phyloP scores from a whole-genome alignment of 2,329 filamentous ascomycete species.

The Clonostachys sp. region DNA sequence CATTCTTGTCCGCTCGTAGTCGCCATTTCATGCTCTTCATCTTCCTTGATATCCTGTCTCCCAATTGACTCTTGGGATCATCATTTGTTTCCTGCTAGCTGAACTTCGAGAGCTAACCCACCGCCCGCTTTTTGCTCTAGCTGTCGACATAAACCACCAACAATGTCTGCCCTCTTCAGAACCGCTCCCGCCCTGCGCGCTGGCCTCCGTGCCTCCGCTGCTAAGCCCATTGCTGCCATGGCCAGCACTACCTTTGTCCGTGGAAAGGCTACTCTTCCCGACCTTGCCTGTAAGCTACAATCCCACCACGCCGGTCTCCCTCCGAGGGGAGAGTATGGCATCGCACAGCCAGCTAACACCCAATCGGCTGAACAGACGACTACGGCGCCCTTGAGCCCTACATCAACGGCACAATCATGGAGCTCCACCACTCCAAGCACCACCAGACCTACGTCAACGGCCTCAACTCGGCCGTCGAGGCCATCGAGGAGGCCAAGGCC shows the following conservation, averaged over 20 bases:
- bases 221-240: slow-evolving; percentile 58
- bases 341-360: background rate
- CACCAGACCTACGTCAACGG: slow-evolving; percentile 91
- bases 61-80: no score
- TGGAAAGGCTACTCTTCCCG: slow-evolving; percentile 88
- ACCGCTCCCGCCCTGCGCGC: slow-evolving; percentile 63
- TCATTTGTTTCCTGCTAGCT: no score
- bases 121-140: no score
- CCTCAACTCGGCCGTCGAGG: slow-evolving; percentile 75
- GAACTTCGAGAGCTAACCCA: no score
- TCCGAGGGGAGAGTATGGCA: no score
- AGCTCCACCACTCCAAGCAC: slow-evolving; percentile 91
- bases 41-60: no score
- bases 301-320: background rate
- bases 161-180: slow-evolving; percentile 74
- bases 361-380: slow-evolving; percentile 61
- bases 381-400: slow-evolving; percentile 87
- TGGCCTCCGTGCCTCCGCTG: slow-evolving; percentile 63
- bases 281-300: slow-evolving; percentile 57
- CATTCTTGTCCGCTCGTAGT: no score
- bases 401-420: slow-evolving; percentile 91
- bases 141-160: slow-evolving; percentile 15
- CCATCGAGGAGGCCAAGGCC: slow-evolving; percentile 60
- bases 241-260: slow-evolving; percentile 74
- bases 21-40: no score